Percentiles rank a stretch among this genome's conserved stretches.
phyloP scores from a whole-genome alignment of 164 flowering plant species.

The Santalum album region DNA sequence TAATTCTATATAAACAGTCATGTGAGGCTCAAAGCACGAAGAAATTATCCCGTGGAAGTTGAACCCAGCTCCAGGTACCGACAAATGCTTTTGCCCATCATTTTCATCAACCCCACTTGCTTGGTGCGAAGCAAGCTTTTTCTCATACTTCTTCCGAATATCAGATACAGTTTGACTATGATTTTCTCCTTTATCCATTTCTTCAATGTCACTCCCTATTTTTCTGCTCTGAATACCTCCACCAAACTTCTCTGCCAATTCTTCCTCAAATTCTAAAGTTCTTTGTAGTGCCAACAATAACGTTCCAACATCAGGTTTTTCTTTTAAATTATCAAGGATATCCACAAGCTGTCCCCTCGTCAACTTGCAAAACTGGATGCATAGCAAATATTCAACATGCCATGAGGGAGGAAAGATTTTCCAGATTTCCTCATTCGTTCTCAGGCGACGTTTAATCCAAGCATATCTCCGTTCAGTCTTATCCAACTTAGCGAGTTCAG shows the following conservation, averaged over 20 bases:
- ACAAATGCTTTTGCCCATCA: slow-evolving; percentile 52
- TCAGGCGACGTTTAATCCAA: slow-evolving; percentile 93
- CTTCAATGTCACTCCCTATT: slow-evolving; percentile 45
- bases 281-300: slow-evolving; percentile 80
- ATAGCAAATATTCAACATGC: slow-evolving; percentile 88
- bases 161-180: slow-evolving; percentile 55
- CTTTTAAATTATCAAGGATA: slow-evolving; percentile 70
- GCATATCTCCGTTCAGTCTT: slow-evolving; percentile 95
- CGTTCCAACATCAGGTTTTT: slow-evolving; percentile 94
- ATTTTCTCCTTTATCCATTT: slow-evolving; percentile 41
- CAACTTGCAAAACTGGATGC: slow-evolving; percentile 93
- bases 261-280: slow-evolving; percentile 94
- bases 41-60: slow-evolving; percentile 95
- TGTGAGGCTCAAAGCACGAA: slow-evolving; percentile 93
- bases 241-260: slow-evolving; percentile 89
- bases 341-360: slow-evolving; percentile 82
- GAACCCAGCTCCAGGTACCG: slow-evolving; percentile 96
- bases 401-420: slow-evolving; percentile 87
- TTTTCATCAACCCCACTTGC: slow-evolving; percentile 53
- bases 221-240: slow-evolving; percentile 59
- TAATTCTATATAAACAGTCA: slow-evolving; percentile 75
- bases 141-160: slow-evolving; percentile 91
- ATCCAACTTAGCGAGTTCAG: slow-evolving; percentile 93
- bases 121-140: slow-evolving; percentile 72
- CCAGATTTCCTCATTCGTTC: slow-evolving; percentile 98